Evolutionary conservation across 2,329 filamentous ascomycete species (phyloP).

Genomic region (Botrytis tulipae): DNA sequence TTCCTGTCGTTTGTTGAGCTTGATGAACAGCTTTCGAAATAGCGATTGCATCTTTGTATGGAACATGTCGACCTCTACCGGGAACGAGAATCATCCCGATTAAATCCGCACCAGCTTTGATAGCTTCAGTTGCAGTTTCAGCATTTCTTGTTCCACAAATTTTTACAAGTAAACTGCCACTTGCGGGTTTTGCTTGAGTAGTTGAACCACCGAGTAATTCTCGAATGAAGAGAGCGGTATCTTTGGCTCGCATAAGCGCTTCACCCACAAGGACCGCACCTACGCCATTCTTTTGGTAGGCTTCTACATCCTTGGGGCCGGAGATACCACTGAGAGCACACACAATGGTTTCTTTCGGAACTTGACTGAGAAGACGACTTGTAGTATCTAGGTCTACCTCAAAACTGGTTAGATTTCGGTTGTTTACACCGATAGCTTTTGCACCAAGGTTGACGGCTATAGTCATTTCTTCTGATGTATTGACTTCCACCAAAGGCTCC

Average conservation of each 20-base stretch:
- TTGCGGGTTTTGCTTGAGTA: slow-evolving; percentile 39
- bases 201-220: slow-evolving; percentile 67
- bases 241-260: slow-evolving; percentile 86
- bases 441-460: slow-evolving; percentile 82
- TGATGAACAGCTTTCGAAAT: slow-evolving; percentile 78
- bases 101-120: slow-evolving; percentile 84
- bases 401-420: slow-evolving; percentile 93
- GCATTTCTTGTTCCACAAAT: slow-evolving; percentile 88
- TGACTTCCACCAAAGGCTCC: slow-evolving; percentile 97
- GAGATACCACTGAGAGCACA: slow-evolving; percentile 95
- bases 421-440: slow-evolving; percentile 95
- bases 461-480: slow-evolving; percentile 90
- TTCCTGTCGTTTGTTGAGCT: slow-evolving; percentile 29
- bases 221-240: slow-evolving; percentile 79
- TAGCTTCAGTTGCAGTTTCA: slow-evolving; percentile 76
- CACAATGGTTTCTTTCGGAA: slow-evolving; percentile 80
- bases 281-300: slow-evolving; percentile 85
- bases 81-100: slow-evolving; percentile 91
- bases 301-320: slow-evolving; percentile 79
- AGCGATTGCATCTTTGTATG: slow-evolving; percentile 71
- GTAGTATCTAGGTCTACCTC: slow-evolving; percentile 95
- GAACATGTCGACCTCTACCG: slow-evolving; percentile 75
- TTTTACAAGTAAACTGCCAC: slow-evolving; percentile 70
- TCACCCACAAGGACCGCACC: slow-evolving; percentile 93
- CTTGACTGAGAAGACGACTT: slow-evolving; percentile 80